These are phyloP conservation scores for Articulospora tetracladia DNA, from an alignment of 495 filamentous ascomycete genomes.

Conservation along the genomic window DNA sequence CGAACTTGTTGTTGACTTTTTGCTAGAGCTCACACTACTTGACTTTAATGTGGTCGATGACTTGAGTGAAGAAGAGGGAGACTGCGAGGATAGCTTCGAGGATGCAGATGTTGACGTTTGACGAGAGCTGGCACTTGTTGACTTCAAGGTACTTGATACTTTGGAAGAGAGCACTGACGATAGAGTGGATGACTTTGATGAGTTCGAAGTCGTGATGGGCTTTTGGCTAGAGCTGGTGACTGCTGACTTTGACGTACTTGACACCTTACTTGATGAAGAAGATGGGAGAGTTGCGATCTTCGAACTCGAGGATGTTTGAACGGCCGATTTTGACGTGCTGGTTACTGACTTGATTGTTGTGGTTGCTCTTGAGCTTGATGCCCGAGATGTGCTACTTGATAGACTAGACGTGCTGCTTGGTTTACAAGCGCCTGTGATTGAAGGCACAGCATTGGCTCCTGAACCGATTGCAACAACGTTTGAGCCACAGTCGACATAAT, in stretches of 20 bases:
- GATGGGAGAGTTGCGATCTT: not conserved
- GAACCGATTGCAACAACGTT: conserved; percentile 5
- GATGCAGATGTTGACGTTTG: not conserved
- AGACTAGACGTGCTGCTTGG: not conserved
- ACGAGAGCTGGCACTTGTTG: not conserved
- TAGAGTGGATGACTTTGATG: not conserved
- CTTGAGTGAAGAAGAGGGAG: not conserved
- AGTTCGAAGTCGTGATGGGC: not conserved
- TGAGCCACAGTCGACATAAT: conserved; percentile 1
- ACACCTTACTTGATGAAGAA: not conserved
- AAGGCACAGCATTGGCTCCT: conserved; percentile 4
- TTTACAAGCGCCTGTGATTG: conserved; percentile 1
- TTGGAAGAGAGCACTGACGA: not conserved
- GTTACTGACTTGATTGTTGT: too few species aligned
- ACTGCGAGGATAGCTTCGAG: not conserved
- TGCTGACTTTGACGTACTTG: not conserved
- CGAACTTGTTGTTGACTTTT: too few species aligned
- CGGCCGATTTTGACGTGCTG: too few species aligned
- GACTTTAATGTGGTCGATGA: not conserved
- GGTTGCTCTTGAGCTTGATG: too few species aligned
- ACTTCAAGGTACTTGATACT: not conserved
- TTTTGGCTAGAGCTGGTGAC: too few species aligned
- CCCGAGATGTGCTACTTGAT: too few species aligned
- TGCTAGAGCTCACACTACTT: too few species aligned
- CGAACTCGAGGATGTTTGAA: too few species aligned